Percentiles rank a stretch among this genome's conserved stretches.
Evolutionary conservation across 169 alveolate species (phyloP).

Genomic region (Neospora caninum): DNA sequence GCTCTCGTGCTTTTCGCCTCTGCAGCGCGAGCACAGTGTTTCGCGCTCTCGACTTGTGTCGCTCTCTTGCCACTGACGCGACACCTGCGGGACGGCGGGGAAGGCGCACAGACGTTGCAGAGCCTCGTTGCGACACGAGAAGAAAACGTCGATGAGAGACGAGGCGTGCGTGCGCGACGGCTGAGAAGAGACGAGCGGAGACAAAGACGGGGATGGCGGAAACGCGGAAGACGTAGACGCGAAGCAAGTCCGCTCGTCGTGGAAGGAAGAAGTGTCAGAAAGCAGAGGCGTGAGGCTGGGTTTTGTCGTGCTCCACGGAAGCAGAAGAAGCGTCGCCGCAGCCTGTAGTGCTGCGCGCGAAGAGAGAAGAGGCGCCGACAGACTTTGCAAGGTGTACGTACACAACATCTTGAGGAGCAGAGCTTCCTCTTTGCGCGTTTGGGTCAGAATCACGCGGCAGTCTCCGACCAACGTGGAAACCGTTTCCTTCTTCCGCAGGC

Average conservation of each 20-base stretch:
- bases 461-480: neutral
- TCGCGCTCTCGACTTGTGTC: neutral
- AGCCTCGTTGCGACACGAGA: neutral
- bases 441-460: neutral
- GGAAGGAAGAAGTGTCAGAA: neutral
- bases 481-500: neutral
- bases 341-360: neutral
- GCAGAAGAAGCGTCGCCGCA: neutral
- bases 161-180: neutral
- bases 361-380: neutral
- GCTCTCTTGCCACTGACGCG: neutral
- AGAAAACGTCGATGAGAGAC: neutral
- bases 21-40: neutral
- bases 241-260: neutral
- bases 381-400: slow-evolving; percentile 32
- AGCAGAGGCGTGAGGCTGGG: neutral
- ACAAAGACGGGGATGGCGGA: too few species aligned
- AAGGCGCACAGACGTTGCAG: neutral
- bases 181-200: too few species aligned
- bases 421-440: neutral
- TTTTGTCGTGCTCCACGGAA: neutral
- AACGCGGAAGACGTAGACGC: neutral
- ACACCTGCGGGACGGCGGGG: neutral
- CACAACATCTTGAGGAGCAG: slow-evolving; percentile 1
- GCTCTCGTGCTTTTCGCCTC: neutral